phyloP scores from a whole-genome alignment of 2,329 filamentous ascomycete species.

The Trichoderma pleuroti region DNA sequence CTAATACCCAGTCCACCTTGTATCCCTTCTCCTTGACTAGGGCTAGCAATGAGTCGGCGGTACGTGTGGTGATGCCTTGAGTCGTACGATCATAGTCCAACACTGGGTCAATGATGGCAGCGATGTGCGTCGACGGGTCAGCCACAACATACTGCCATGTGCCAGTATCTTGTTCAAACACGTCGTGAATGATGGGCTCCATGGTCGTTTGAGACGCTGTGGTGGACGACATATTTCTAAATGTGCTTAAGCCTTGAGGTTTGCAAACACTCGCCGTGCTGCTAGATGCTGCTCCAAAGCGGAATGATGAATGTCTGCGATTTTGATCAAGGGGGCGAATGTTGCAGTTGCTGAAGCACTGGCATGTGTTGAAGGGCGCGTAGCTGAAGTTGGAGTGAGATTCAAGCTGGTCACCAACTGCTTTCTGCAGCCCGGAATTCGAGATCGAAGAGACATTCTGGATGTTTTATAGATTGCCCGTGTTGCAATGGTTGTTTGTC shows the following conservation, averaged over 20 bases:
- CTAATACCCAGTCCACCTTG: constrained; percentile 50
- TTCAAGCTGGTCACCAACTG: neutral
- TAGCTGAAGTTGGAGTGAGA: neutral
- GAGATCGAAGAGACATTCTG: neutral
- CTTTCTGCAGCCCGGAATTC: neutral
- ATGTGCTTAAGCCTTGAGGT: neutral
- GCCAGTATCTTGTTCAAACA: constrained; percentile 42
- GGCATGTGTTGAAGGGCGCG: neutral
- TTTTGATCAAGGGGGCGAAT: neutral
- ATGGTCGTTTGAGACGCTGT: neutral
- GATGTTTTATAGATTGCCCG: neutral
- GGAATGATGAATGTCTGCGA: neutral
- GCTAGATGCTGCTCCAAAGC: neutral
- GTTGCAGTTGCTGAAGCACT: neutral
- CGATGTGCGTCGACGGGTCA: constrained; percentile 45
- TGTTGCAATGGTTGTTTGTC: neutral
- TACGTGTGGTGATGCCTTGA: constrained; percentile 43
- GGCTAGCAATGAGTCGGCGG: constrained; percentile 51
- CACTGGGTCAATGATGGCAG: constrained; percentile 61
- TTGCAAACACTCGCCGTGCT: neutral
- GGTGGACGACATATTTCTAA: neutral
- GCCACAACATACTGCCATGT: constrained; percentile 61
- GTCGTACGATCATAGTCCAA: constrained; percentile 50
- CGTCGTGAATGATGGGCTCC: constrained; percentile 36
- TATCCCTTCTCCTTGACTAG: constrained; percentile 45